A percentile compares a stretch with the other conserved stretches of the same genome.
Conservation (phyloP, 345 rosid species). For the Cardiospermum halicacabum region DNA sequence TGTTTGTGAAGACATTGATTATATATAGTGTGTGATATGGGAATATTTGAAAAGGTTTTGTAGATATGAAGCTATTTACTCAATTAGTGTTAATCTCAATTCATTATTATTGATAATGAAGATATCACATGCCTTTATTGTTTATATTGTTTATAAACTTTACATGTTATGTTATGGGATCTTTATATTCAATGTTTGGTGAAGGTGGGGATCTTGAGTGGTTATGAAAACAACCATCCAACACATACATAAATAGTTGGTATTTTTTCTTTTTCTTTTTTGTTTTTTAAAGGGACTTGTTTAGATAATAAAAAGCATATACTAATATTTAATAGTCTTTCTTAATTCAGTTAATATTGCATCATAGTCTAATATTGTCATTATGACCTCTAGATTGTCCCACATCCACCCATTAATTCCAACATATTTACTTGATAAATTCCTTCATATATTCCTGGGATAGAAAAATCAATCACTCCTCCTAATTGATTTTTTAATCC, state of each 20-base stretch:
- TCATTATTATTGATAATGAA: background rate
- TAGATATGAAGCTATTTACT: background rate
- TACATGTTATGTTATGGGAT: conserved; percentile 4
- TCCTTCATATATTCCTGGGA: too few species aligned
- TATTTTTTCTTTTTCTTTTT: too few species aligned
- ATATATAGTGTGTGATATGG: too few species aligned
- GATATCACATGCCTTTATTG: background rate
- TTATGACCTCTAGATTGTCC: conserved; percentile 2
- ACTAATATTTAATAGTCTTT: too few species aligned
- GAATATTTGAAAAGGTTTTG: too few species aligned
- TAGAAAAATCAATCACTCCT: too few species aligned
- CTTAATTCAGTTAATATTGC: background rate
- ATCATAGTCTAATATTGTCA: conserved; percentile 16
- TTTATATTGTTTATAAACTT: too few species aligned
- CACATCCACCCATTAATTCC: background rate
- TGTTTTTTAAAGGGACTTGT: too few species aligned
- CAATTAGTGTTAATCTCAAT: background rate
- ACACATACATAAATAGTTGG: background rate
- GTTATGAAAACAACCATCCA: conserved; percentile 8
- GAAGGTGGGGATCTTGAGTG: conserved; percentile 12
- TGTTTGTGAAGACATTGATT: too few species aligned
- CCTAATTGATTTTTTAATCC: conserved; percentile 12
- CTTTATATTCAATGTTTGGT: conserved; percentile 12
- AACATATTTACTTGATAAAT: background rate
- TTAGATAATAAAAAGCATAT: too few species aligned